Percentiles rank a stretch among this genome's conserved stretches.
Conservation (phyloP, 768 basidiomycete genomes). For the Pholiota molesta region DNA sequence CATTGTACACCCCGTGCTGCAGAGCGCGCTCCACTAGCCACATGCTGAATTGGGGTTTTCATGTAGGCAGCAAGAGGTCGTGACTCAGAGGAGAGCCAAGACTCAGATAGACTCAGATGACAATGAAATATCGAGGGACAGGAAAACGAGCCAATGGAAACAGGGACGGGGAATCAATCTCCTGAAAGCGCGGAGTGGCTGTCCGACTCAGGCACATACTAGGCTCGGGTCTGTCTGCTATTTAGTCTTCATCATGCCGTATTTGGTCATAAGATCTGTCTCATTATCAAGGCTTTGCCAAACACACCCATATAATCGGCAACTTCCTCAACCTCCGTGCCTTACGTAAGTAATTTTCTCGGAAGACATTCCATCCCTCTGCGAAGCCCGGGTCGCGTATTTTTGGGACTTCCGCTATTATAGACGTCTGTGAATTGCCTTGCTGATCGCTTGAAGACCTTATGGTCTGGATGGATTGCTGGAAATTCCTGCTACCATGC, state of each 20-base stretch:
- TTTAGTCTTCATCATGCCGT: slow-evolving; percentile 28
- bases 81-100: slow-evolving; percentile 3
- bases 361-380: not conserved
- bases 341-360: slow-evolving; percentile 14
- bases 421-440: not conserved
- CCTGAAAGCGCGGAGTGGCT: slow-evolving; percentile 45
- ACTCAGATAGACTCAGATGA: slow-evolving; percentile 12
- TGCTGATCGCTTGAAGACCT: slow-evolving; percentile 6
- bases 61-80: not conserved
- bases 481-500: slow-evolving; percentile 24
- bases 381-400: not conserved
- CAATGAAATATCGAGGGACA: slow-evolving; percentile 8
- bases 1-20: not conserved
- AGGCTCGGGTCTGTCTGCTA: slow-evolving; percentile 14
- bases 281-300: slow-evolving; percentile 16
- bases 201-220: slow-evolving; percentile 26
- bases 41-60: no score
- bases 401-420: not conserved
- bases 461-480: not conserved
- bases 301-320: slow-evolving; percentile 17
- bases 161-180: slow-evolving; percentile 25
- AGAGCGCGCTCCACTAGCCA: no score
- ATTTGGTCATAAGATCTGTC: slow-evolving; percentile 22
- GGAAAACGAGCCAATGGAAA: slow-evolving; percentile 17
- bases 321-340: slow-evolving; percentile 13